Percentiles rank a stretch among this genome's conserved stretches.
phyloP scores from a whole-genome alignment of 2,329 filamentous ascomycete genomes.

The Neurospora crassa region DNA sequence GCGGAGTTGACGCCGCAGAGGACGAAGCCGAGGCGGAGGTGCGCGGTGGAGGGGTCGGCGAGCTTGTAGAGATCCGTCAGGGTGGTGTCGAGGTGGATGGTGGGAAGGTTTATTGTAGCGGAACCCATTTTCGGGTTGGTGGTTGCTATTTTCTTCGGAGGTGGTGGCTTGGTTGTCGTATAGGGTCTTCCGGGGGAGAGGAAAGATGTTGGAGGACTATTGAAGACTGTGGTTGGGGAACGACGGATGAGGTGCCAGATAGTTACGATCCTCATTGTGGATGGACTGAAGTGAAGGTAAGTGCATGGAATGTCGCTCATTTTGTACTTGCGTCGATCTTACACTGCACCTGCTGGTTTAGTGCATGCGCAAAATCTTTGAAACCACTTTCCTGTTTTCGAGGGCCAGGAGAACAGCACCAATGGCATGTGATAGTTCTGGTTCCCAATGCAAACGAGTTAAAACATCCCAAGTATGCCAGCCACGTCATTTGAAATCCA shows the following conservation, averaged over 20 bases:
- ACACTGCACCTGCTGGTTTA: background rate
- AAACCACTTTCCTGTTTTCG: background rate
- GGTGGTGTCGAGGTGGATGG: slow-evolving; percentile 25
- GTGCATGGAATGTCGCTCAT: background rate
- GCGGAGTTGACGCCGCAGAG: slow-evolving; percentile 21
- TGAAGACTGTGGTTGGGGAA: background rate
- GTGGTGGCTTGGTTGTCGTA: background rate
- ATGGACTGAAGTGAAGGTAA: background rate
- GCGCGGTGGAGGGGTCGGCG: slow-evolving; percentile 14
- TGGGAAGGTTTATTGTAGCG: slow-evolving; percentile 18
- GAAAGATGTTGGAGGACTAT: background rate
- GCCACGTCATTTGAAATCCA: background rate
- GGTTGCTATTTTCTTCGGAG: background rate
- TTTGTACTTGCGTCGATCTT: background rate
- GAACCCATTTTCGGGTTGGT: background rate
- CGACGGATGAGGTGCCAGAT: background rate
- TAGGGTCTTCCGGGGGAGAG: background rate
- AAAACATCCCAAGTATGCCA: background rate
- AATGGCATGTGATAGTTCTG: background rate
- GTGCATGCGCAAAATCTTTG: background rate
- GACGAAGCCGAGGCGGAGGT: slow-evolving; percentile 23
- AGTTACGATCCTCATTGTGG: background rate
- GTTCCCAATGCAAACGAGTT: background rate
- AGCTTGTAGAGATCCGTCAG: slow-evolving; percentile 25
- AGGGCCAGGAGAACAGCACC: background rate